Evolutionary conservation across 345 rosid genomes (phyloP).

Genomic region (Stellera chamaejasme): DNA sequence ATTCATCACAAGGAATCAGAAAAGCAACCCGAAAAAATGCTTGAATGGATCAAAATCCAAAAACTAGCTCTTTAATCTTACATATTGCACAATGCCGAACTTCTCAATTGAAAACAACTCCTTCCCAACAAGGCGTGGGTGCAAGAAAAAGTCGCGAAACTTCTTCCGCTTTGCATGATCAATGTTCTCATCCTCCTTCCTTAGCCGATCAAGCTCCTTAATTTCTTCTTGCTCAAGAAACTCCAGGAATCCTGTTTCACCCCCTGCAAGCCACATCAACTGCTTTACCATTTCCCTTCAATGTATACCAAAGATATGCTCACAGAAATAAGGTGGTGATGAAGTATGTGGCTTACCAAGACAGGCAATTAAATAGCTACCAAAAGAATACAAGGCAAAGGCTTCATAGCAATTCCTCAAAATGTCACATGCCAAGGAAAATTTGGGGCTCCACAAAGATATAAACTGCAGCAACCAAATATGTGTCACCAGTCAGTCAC

Average conservation of each 20-base stretch:
- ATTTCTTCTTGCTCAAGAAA: constrained; percentile 53
- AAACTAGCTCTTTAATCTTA: constrained; percentile 21
- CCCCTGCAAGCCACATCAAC: constrained; percentile 30
- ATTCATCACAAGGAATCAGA: constrained; percentile 9
- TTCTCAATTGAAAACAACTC: constrained; percentile 57
- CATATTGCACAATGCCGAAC: constrained; percentile 84
- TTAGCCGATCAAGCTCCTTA: constrained; percentile 30
- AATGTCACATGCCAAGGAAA: constrained; percentile 69
- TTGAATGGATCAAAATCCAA: background rate
- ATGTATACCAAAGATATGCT: background rate
- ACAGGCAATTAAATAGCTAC: constrained; percentile 86
- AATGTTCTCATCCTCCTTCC: constrained; percentile 29
- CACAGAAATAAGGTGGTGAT: background rate
- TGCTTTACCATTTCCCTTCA: too few species aligned
- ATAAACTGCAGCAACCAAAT: constrained; percentile 32
- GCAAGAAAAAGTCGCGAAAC: constrained; percentile 50
- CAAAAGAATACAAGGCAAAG: constrained; percentile 78
- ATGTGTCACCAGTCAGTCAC: background rate
- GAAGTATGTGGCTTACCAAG: constrained; percentile 40
- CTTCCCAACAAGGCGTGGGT: constrained; percentile 51
- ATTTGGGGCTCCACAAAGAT: constrained; percentile 49
- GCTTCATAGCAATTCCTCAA: constrained; percentile 89
- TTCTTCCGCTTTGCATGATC: constrained; percentile 19
- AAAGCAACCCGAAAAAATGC: background rate
- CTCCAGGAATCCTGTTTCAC: constrained; percentile 54